Percentiles rank a stretch among this genome's conserved stretches.
Conservation (phyloP, 2,329 filamentous ascomycete genomes). For the Pestalotiopsis fici region DNA sequence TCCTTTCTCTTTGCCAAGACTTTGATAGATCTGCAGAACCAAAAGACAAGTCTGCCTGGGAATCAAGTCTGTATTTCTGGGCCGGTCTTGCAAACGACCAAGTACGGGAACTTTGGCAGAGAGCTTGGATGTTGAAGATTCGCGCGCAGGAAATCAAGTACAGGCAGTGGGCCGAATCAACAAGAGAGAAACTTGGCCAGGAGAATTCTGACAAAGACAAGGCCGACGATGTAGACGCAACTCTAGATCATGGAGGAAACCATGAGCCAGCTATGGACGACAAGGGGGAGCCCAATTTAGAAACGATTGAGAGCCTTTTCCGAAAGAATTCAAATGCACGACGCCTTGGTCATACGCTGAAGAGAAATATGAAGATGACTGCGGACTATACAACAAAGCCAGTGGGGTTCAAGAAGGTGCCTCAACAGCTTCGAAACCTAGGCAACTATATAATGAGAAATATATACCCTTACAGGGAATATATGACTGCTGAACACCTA, state of each 20-base stretch:
- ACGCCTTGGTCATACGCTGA: background rate
- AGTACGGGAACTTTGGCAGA: background rate
- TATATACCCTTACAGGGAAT: background rate
- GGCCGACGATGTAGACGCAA: background rate
- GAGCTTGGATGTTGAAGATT: background rate
- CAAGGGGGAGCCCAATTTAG: background rate
- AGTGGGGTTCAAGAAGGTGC: background rate
- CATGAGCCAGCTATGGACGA: background rate
- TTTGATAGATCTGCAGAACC: background rate
- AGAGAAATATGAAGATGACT: background rate
- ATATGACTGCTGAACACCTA: background rate
- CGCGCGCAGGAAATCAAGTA: background rate
- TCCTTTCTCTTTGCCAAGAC: background rate
- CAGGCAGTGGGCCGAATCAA: background rate
- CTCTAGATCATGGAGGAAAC: background rate
- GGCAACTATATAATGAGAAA: background rate
- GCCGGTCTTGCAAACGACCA: background rate
- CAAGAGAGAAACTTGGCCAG: background rate
- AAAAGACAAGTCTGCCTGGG: background rate
- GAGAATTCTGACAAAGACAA: background rate
- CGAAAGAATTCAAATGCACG: background rate
- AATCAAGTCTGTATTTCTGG: background rate
- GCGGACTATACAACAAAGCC: background rate
- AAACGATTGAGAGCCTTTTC: background rate
- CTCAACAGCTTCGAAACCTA: background rate